These are phyloP conservation scores for Tolypocladium amazonense DNA, from an alignment of 2,329 filamentous ascomycete genomes.

Conservation along the genomic window DNA sequence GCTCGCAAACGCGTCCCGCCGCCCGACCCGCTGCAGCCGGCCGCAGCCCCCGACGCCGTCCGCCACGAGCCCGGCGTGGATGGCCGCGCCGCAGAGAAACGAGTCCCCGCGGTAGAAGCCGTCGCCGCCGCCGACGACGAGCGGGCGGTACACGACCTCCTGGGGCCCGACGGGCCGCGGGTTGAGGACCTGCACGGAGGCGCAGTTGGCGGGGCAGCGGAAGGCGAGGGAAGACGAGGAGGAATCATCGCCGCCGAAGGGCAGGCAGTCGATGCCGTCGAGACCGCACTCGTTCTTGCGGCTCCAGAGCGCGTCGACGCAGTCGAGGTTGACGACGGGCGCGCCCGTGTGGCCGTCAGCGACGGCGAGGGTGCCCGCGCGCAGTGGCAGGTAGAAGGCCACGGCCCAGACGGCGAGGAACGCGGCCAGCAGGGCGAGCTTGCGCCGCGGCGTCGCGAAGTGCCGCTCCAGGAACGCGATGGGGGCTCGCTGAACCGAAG, in stretches of 20 bases:
- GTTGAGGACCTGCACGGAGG: slow-evolving; percentile 53
- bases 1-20: slow-evolving; percentile 50
- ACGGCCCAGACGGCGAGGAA: slow-evolving; percentile 60
- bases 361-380: slow-evolving; percentile 45
- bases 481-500: not conserved
- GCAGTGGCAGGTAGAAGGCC: slow-evolving; percentile 57
- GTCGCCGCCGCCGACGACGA: slow-evolving; percentile 64
- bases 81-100: slow-evolving; percentile 75
- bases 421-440: slow-evolving; percentile 35
- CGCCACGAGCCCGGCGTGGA: slow-evolving; percentile 73
- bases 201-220: slow-evolving; percentile 64
- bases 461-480: not conserved
- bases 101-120: slow-evolving; percentile 73
- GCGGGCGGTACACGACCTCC: slow-evolving; percentile 50
- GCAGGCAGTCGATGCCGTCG: slow-evolving; percentile 66
- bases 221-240: slow-evolving; percentile 53
- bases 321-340: slow-evolving; percentile 53
- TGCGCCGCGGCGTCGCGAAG: not conserved
- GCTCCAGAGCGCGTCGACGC: slow-evolving; percentile 60
- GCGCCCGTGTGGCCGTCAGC: slow-evolving; percentile 56
- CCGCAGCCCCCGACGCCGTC: slow-evolving; percentile 70
- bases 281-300: slow-evolving; percentile 62
- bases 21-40: slow-evolving; percentile 64
- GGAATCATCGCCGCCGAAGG: slow-evolving; percentile 46
- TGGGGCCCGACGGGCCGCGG: slow-evolving; percentile 65